These are phyloP conservation scores for Betula pendula DNA, from an alignment of 306 rosid species.

Conservation along the genomic window DNA sequence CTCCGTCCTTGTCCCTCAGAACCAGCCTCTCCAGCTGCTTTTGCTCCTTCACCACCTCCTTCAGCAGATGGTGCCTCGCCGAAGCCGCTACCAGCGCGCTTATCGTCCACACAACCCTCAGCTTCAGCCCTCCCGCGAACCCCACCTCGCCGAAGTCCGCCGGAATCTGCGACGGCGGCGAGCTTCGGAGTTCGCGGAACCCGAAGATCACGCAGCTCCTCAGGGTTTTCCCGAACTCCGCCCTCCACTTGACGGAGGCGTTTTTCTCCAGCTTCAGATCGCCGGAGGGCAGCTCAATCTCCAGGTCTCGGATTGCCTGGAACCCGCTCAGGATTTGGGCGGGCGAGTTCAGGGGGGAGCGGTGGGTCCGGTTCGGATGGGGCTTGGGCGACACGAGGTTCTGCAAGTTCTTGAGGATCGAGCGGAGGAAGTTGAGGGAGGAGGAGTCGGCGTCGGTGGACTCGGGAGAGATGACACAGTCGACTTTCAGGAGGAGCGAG, in stretches of 20 bases:
- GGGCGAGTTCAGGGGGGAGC: constrained; percentile 28
- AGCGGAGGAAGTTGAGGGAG: constrained; percentile 23
- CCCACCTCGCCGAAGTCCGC: constrained; percentile 11
- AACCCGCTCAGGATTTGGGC: constrained; percentile 45
- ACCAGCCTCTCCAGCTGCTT: constrained; percentile 28
- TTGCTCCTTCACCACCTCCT: constrained; percentile 39
- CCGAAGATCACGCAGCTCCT: constrained; percentile 44
- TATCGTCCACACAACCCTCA: constrained; percentile 46
- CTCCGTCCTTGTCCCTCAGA: constrained; percentile 42
- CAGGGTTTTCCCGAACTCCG: constrained; percentile 39
- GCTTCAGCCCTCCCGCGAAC: constrained; percentile 38
- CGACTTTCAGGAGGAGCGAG: constrained; percentile 40
- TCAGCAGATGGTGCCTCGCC: constrained; percentile 47
- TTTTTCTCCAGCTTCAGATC: constrained; percentile 33
- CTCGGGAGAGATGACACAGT: constrained; percentile 44
- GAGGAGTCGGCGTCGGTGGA: constrained; percentile 15
- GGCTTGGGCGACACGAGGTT: constrained; percentile 25
- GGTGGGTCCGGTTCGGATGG: constrained; percentile 8
- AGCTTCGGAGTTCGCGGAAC: constrained; percentile 20
- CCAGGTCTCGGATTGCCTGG: constrained; percentile 29
- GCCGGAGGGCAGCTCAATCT: constrained; percentile 43
- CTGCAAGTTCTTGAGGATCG: constrained; percentile 36
- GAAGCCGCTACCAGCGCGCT: constrained; percentile 47
- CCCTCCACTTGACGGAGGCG: constrained; percentile 43
- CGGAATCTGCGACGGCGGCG: neutral